Evolutionary conservation across 495 filamentous ascomycete genomes (phyloP).

Genomic region (Apodospora peruviana): DNA sequence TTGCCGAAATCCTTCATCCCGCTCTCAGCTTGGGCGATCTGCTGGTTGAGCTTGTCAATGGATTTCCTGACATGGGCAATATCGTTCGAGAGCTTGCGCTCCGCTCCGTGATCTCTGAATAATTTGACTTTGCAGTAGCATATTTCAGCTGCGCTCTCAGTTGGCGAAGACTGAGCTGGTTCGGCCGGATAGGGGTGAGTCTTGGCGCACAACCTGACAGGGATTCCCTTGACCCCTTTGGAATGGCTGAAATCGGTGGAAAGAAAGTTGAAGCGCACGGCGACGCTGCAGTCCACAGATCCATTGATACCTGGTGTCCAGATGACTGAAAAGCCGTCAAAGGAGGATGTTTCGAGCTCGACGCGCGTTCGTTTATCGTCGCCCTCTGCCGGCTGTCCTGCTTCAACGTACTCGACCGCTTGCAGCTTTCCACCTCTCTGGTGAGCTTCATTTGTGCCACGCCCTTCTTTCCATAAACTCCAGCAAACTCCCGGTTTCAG

Average conservation of each 20-base stretch:
- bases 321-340: constrained; percentile 86
- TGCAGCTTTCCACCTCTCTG: constrained; percentile 81
- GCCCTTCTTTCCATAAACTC: constrained; percentile 94
- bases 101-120: constrained; percentile 93
- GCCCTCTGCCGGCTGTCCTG: constrained; percentile 61
- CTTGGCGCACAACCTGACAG: constrained; percentile 86
- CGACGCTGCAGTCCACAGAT: constrained; percentile 66
- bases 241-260: constrained; percentile 98
- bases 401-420: constrained; percentile 90
- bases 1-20: constrained; percentile 87
- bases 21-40: constrained; percentile 80
- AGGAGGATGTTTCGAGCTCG: constrained; percentile 75
- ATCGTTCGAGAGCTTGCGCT: constrained; percentile 92
- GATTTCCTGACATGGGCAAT: constrained; percentile 88
- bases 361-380: constrained; percentile 65
- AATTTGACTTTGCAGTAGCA: constrained; percentile 95
- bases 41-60: constrained; percentile 90
- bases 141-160: constrained; percentile 54
- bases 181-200: constrained; percentile 58
- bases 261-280: constrained; percentile 94
- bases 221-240: constrained; percentile 95
- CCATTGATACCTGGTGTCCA: constrained; percentile 70
- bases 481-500: constrained; percentile 77
- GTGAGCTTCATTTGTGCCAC: constrained; percentile 83
- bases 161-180: constrained; percentile 34